These are phyloP conservation scores for Phialophora expanda DNA, from an alignment of 2,329 filamentous ascomycete species.

Conservation along the genomic window DNA sequence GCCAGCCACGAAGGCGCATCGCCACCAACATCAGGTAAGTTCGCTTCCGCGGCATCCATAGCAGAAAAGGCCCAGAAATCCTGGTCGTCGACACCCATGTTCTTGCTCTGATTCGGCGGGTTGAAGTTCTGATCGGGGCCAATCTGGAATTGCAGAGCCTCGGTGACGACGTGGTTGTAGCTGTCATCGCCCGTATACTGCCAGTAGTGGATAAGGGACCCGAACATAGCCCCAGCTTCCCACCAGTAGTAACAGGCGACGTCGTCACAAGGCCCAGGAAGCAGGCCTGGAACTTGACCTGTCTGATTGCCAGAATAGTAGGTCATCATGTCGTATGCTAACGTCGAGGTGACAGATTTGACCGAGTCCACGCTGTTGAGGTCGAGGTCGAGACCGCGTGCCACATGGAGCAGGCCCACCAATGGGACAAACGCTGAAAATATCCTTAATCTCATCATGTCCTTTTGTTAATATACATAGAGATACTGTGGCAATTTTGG, in stretches of 20 bases:
- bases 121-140: conserved; percentile 49
- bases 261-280: conserved; percentile 41
- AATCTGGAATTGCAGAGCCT: conserved; percentile 49
- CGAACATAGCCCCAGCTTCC: conserved; percentile 47
- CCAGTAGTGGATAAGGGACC: conserved; percentile 51
- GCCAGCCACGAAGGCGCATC: conserved; percentile 71
- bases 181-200: conserved; percentile 49
- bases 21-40: conserved; percentile 46
- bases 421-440: conserved; percentile 31
- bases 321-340: conserved; percentile 45
- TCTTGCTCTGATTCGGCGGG: conserved; percentile 50
- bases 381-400: conserved; percentile 30
- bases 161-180: conserved; percentile 48
- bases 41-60: conserved; percentile 47
- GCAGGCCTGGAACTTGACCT: conserved; percentile 43
- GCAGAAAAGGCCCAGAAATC: conserved; percentile 48
- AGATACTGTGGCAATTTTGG: background rate
- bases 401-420: conserved; percentile 34
- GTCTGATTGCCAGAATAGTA: conserved; percentile 45
- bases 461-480: background rate
- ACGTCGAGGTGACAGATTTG: conserved; percentile 42
- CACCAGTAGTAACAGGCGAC: conserved; percentile 46
- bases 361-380: conserved; percentile 43
- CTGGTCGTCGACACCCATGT: conserved; percentile 44
- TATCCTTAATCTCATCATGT: conserved; percentile 29